Base-by-base conservation (phyloP, 495 filamentous ascomycete genomes). In the Lentithecium fluviatile region DNA sequence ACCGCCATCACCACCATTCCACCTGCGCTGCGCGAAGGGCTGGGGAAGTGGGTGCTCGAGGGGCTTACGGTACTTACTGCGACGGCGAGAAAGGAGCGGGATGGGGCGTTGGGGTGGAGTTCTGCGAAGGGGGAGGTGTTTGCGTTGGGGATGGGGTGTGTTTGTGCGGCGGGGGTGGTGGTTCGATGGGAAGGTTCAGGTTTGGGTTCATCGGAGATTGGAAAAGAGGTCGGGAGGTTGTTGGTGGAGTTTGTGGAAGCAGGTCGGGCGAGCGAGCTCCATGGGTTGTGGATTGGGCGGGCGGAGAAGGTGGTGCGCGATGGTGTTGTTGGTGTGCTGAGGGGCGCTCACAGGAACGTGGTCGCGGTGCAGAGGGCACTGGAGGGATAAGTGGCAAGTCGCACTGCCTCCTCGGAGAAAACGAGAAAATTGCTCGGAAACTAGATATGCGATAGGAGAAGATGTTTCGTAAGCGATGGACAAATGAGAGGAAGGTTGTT, bases 61-160 rank as follows among this genome's bases (percentile, higher is more conserved):
- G 89, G 85, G 0, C 64, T 92, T 19, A 43, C 55, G 2, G 70
- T 73, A 29, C 50, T 93, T 7, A 70, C 71, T 8, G 60, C 68
- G n/a, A 72, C 77, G 6, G 65, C 70, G 36, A 67, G 68, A 2
- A 56, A 64, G 6, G 65, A 74, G 10, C 61, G 26, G 12, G 88
- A 91, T 73, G 86, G 88, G 2, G 77, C 85, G 21, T 66, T 92
- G 20, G 88, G 89, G 26, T 90, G 86, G 88, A 82, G 81, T 2
- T n/a, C n/a, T n/a, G 83, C 85, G 3, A 88, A 87, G 63, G 81
- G 88, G 13, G 83, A 88, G 59, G 80, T 85, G 1, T 94, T 90
- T 69, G 79, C 82, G 0, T 72, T 91, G 37, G 86, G 83, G 23
- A 78, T 86, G 46, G 76, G 85, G 12, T 64, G 91, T 20, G 60